Percentiles rank a stretch among this genome's conserved stretches.
Evolutionary conservation across 371 early-diverging fungal genomes (phyloP).

Genomic region (Fennellomyces sp.): DNA sequence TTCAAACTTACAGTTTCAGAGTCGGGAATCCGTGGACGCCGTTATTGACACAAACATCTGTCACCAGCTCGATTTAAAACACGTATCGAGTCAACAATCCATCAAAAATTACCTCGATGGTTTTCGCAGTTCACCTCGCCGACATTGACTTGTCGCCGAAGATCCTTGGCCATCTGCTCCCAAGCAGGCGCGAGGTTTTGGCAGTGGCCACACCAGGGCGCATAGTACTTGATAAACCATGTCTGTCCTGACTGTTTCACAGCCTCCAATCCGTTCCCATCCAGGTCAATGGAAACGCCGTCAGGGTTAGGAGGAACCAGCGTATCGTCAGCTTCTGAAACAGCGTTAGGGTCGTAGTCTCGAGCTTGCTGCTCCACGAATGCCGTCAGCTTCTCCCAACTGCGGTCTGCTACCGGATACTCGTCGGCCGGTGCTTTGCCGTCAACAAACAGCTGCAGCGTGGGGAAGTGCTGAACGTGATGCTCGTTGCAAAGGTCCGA

Average conservation of each 20-base stretch:
- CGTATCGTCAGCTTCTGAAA: not conserved
- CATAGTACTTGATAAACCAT: constrained; percentile 83
- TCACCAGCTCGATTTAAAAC: not conserved
- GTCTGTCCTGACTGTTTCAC: constrained; percentile 24
- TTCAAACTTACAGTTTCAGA: constrained; percentile 58
- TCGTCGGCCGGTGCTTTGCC: constrained; percentile 59
- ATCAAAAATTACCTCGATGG: constrained; percentile 39
- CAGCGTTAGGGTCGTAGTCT: not conserved
- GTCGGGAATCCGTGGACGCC: constrained; percentile 85
- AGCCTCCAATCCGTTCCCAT: constrained; percentile 20
- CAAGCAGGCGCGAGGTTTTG: constrained; percentile 80
- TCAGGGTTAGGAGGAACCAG: constrained; percentile 23
- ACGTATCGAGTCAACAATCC: not conserved
- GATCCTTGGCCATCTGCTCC: constrained; percentile 64
- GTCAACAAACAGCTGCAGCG: constrained; percentile 64
- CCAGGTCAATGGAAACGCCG: constrained; percentile 34
- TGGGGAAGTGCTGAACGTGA: constrained; percentile 60
- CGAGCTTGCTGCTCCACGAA: constrained; percentile 29
- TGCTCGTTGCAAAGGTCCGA: constrained; percentile 71
- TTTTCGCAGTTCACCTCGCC: constrained; percentile 84
- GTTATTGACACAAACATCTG: constrained; percentile 56
- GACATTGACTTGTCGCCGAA: constrained; percentile 76
- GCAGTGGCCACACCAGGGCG: constrained; percentile 92
- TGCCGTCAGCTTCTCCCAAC: constrained; percentile 21
- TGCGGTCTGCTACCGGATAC: constrained; percentile 14